phyloP scores from a whole-genome alignment of 257 asterid genomes.

The Solanum etuberosum region DNA sequence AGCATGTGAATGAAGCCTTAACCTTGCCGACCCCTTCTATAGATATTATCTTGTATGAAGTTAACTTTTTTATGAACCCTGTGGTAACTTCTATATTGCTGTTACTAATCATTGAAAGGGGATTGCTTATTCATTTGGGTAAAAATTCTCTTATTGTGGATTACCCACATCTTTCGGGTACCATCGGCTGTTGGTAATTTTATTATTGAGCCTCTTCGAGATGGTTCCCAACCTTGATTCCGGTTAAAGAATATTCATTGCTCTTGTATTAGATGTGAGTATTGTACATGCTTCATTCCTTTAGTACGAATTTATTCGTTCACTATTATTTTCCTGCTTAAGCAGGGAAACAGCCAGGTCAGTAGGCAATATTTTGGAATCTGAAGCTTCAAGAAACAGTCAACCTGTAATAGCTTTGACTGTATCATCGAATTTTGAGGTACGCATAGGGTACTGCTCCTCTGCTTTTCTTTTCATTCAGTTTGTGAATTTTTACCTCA shows the following conservation, averaged over 20 bases:
- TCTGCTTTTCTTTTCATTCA: not conserved
- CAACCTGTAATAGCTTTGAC: constrained; percentile 42
- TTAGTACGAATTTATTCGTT: not conserved
- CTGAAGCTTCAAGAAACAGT: constrained; percentile 57
- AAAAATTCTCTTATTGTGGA: not conserved
- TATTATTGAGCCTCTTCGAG: not conserved
- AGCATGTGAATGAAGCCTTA: not conserved
- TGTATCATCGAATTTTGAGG: constrained; percentile 97
- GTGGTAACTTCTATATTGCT: not conserved
- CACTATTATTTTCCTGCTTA: constrained; percentile 5
- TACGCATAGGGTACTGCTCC: constrained; percentile 9
- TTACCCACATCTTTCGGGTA: not conserved
- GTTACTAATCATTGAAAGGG: not conserved
- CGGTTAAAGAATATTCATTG: not conserved
- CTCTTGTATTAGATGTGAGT: not conserved
- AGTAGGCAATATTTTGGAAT: constrained; percentile 43
- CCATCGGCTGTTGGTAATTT: not conserved
- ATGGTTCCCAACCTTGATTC: not conserved
- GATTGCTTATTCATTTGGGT: not conserved
- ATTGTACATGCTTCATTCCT: not conserved
- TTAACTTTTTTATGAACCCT: not conserved
- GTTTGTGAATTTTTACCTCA: not conserved
- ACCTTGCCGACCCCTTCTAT: not conserved
- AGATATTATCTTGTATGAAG: not conserved
- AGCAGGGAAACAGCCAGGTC: constrained; percentile 65